Evolutionary conservation across 352 stramenopile genomes (phyloP).

Genomic region (Pythium volutum): DNA sequence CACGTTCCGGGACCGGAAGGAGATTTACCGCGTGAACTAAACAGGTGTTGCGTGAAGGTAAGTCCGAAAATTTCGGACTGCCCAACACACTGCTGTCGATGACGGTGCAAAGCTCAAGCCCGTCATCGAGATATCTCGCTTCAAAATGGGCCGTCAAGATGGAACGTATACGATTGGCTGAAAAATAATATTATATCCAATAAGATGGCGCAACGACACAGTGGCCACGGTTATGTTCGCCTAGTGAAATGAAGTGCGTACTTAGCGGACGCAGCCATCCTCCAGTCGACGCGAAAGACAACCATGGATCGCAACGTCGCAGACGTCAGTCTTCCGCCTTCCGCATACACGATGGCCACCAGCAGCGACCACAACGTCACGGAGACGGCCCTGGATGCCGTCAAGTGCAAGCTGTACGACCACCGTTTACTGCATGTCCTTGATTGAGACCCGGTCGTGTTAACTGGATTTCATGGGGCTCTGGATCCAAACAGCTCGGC

Average conservation of each 20-base stretch:
- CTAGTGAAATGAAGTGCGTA: background rate
- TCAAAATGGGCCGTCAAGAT: background rate
- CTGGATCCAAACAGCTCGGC: constrained; percentile 45
- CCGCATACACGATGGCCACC: constrained; percentile 4
- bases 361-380: constrained; percentile 81
- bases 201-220: background rate
- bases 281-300: background rate
- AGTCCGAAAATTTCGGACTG: background rate
- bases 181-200: constrained; percentile 5
- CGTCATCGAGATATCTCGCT: background rate
- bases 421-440: background rate
- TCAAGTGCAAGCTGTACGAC: constrained; percentile 75
- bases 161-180: background rate
- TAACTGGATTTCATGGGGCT: background rate
- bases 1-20: background rate
- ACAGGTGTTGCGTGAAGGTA: background rate
- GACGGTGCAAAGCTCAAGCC: background rate
- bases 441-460: background rate
- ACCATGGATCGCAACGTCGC: background rate
- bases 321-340: background rate
- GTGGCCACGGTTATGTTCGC: background rate
- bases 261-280: constrained; percentile 19
- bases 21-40: background rate
- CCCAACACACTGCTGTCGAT: background rate
- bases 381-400: constrained; percentile 69